phyloP scores from a whole-genome alignment of 2,329 filamentous ascomycete genomes.

The Fulvia fulva region DNA sequence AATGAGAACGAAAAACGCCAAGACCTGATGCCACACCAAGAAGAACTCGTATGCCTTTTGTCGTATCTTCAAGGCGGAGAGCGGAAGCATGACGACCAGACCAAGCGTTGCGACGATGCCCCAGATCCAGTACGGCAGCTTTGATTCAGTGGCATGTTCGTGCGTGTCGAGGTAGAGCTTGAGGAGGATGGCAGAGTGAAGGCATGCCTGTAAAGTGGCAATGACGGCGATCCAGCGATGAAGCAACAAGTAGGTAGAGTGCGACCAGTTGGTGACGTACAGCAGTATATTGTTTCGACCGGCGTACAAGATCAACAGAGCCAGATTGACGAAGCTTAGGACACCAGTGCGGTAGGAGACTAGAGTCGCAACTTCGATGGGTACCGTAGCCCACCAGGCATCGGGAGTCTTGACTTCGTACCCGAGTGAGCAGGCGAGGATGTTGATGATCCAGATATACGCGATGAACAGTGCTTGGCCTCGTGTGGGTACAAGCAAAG shows the following conservation, averaged over 20 bases:
- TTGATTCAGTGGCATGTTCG: slow-evolving; percentile 15
- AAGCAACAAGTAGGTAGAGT: slow-evolving; percentile 47
- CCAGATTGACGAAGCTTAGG: slow-evolving; percentile 40
- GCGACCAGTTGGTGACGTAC: slow-evolving; percentile 48
- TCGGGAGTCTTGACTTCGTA: background rate
- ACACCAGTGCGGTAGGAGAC: slow-evolving; percentile 42
- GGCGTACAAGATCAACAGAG: slow-evolving; percentile 44
- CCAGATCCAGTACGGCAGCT: slow-evolving; percentile 25
- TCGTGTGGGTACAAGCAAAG: slow-evolving; percentile 20
- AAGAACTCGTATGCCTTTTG: slow-evolving; percentile 44
- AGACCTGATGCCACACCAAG: slow-evolving; percentile 41
- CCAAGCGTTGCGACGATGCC: slow-evolving; percentile 17
- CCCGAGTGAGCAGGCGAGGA: background rate
- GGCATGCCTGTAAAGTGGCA: slow-evolving; percentile 42
- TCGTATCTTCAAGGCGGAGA: slow-evolving; percentile 38
- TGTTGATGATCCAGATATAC: slow-evolving; percentile 5
- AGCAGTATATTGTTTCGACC: slow-evolving; percentile 49
- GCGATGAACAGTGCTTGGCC: slow-evolving; percentile 29
- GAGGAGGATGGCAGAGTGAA: slow-evolving; percentile 45
- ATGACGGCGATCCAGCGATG: slow-evolving; percentile 50
- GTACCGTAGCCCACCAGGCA: background rate
- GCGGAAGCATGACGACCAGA: slow-evolving; percentile 26
- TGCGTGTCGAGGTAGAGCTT: slow-evolving; percentile 34
- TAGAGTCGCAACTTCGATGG: background rate
- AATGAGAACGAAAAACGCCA: slow-evolving; percentile 41